phyloP scores from a whole-genome alignment of 805 yeast species.

The Candida xyloterini region DNA sequence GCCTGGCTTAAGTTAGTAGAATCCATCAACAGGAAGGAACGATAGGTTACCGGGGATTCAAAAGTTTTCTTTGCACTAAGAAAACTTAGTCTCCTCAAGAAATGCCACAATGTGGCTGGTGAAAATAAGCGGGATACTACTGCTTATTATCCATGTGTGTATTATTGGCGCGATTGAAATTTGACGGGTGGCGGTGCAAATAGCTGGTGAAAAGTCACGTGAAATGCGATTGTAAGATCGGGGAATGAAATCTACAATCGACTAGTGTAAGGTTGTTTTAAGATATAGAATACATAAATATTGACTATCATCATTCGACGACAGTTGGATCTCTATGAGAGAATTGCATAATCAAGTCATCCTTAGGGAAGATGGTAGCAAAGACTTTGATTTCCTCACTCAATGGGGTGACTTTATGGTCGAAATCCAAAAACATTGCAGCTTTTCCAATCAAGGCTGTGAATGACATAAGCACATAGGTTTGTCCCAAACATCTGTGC shows the following conservation, averaged over 20 bases:
- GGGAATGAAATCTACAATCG: conserved; percentile 3
- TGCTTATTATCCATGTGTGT: conserved; percentile 7
- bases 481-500: conserved; percentile 93
- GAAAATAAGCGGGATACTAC: not conserved
- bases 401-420: conserved; percentile 76
- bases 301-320: conserved; percentile 7
- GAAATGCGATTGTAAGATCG: conserved; percentile 4
- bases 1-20: conserved; percentile 2
- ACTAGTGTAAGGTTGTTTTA: not conserved
- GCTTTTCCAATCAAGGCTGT: conserved; percentile 91
- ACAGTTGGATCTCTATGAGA: conserved; percentile 55
- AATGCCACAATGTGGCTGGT: conserved; percentile 17
- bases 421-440: conserved; percentile 72
- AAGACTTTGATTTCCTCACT: conserved; percentile 93
- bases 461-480: conserved; percentile 86
- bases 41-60: not conserved
- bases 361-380: conserved; percentile 97
- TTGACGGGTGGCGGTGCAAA: conserved; percentile 13
- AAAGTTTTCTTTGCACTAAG: not conserved
- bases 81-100: conserved; percentile 7
- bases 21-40: not conserved
- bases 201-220: conserved; percentile 14
- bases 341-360: conserved; percentile 82
- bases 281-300: conserved; percentile 3
- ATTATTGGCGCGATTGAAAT: conserved; percentile 7